Evolutionary conservation across 305 asterid genomes (phyloP).

Genomic region (Fraxinus xanthoxyloides): DNA sequence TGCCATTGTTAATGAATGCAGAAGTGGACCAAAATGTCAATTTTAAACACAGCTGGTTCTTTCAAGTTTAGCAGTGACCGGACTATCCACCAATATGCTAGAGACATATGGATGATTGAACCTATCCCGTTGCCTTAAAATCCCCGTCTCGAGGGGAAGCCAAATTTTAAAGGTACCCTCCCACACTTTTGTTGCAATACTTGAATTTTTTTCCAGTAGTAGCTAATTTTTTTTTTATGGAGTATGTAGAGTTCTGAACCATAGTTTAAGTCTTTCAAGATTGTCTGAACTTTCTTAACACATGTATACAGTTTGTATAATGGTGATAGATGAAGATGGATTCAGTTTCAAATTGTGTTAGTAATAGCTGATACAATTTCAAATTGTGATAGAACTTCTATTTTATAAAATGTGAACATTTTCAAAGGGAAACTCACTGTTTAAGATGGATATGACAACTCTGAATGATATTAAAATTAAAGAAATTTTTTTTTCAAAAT

Average conservation of each 20-base stretch:
- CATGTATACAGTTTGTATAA: not conserved
- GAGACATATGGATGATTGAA: slow-evolving; percentile 65
- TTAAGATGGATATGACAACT: not conserved
- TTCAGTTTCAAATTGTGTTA: not conserved
- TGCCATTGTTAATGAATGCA: slow-evolving; percentile 21
- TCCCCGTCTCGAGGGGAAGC: slow-evolving; percentile 3
- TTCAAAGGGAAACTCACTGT: not conserved
- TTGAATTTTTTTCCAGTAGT: not conserved
- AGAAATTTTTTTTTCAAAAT: too few relatives aligned
- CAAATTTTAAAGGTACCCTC: slow-evolving; percentile 16
- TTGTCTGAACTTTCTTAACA: not conserved
- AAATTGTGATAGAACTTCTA: too few relatives aligned
- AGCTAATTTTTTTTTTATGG: not conserved
- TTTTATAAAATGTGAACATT: not conserved
- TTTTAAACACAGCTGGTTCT: slow-evolving; percentile 64
- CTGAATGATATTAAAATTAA: not conserved
- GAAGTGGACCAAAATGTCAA: slow-evolving; percentile 70
- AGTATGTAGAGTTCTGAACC: not conserved
- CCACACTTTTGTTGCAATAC: not conserved
- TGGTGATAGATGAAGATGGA: not conserved
- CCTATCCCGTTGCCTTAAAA: slow-evolving; percentile 47
- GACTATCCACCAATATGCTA: slow-evolving; percentile 60
- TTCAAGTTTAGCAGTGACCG: slow-evolving; percentile 68
- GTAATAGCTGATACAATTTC: not conserved
- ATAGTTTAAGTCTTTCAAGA: slow-evolving; percentile 8